Evolutionary conservation across 2,329 filamentous ascomycete genomes (phyloP), one percentile per base, ranked within the genome.

Genomic region (Juglanconis juglandina): DNA sequence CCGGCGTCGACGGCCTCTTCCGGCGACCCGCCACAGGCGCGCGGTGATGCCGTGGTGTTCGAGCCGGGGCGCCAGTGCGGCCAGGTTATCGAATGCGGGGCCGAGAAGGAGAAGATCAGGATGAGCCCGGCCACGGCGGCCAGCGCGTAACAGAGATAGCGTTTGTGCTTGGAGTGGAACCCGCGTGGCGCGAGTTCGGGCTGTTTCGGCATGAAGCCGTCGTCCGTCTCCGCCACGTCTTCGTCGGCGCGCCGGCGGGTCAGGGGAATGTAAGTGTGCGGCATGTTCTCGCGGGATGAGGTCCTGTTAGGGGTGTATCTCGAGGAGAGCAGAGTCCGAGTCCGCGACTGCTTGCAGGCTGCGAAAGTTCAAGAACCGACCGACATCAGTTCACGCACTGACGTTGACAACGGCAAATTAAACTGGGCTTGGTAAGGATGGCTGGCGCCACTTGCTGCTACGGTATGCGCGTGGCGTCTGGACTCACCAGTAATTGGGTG

Each of bases 11-110:
- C n/a, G 47, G 55, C 55, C 17, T 52, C 47, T 35, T 37, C 24
- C 10, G 47, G 35, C 24, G 55, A 58, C 34, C 39, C 32, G 47
- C 55, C 55, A 47, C 55, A 58, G 47, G 47, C 55, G 35, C 10
- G 44, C 44, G 17, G 7, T 10, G 44, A n/a, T 30, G 44, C 44
- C 13, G n/a, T 47, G 5, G 14, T 17, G n/a, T 47, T 17, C 2
- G 14, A 30, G 17, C 44, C 44, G 4, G 44, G n/a, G n/a, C 44
- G 44, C 44, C 44, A 47, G 8, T 47, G 14, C n/a, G 14, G 14
- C 24, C 24, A 24, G 14, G 44, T 17, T 2, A 47, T 17, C 10
- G 44, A 5, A 10, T 47, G 17, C 14, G 44, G 44, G 13, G 44
- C 44, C 9, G 44, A 47, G 44, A 47, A 47, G 10, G 44, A 11